These are phyloP conservation scores for Candida railenensis DNA, from an alignment of 805 yeast genomes.

Conservation along the genomic window DNA sequence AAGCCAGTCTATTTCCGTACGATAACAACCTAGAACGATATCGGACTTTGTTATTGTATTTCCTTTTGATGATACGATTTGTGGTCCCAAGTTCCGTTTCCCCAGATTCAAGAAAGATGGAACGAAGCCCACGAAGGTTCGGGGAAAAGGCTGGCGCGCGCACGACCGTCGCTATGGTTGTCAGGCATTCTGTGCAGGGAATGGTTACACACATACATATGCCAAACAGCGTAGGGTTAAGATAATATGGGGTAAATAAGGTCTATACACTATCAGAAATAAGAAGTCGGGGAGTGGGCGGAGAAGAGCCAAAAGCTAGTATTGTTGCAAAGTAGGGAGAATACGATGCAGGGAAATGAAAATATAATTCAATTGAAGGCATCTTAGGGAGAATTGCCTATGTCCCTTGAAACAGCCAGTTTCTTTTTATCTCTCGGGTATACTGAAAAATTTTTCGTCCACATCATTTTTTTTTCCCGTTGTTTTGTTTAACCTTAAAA, in stretches of 20 bases:
- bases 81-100: neutral
- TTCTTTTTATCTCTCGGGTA: neutral
- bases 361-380: too few relatives aligned
- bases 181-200: neutral
- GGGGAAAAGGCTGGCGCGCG: neutral
- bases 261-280: too few relatives aligned
- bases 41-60: neutral
- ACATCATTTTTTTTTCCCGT: neutral
- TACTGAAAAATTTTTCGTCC: neutral
- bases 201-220: neutral
- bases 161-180: neutral
- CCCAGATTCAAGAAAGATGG: constrained; percentile 2
- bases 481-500: neutral
- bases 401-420: too few relatives aligned
- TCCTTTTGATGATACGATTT: neutral
- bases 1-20: neutral
- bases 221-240: neutral
- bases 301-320: too few relatives aligned
- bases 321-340: too few relatives aligned
- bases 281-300: too few relatives aligned
- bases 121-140: neutral
- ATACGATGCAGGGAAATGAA: too few relatives aligned
- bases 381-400: too few relatives aligned
- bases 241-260: neutral
- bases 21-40: neutral